Percentiles rank a stretch among this genome's conserved stretches.
Evolutionary conservation across 371 early-diverging fungal genomes (phyloP).

Genomic region (Syncephalis plumigaleata): DNA sequence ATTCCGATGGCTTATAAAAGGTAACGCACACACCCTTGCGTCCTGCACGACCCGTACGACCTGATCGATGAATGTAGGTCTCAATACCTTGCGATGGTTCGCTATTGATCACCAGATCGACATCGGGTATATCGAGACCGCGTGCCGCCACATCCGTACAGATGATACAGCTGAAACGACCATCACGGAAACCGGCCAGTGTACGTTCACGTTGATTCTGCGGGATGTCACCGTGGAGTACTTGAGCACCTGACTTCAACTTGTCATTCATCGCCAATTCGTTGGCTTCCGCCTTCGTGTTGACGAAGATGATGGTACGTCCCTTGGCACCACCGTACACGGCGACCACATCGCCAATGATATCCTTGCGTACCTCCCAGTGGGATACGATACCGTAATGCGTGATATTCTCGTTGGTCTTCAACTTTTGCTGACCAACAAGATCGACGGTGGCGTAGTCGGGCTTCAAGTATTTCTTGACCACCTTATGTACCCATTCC

Average conservation of each 20-base stretch:
- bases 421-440: slow-evolving; percentile 52
- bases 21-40: slow-evolving; percentile 80
- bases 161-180: slow-evolving; percentile 67
- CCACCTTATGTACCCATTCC: slow-evolving; percentile 65
- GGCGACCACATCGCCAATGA: slow-evolving; percentile 70
- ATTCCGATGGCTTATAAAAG: slow-evolving; percentile 74
- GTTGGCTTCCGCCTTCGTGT: slow-evolving; percentile 83
- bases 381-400: slow-evolving; percentile 69
- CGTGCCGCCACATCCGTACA: slow-evolving; percentile 93
- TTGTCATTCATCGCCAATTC: slow-evolving; percentile 66
- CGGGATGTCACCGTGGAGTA: slow-evolving; percentile 88
- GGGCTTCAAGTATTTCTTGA: slow-evolving; percentile 64
- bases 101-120: slow-evolving; percentile 93
- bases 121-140: slow-evolving; percentile 95
- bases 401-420: slow-evolving; percentile 58
- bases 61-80: slow-evolving; percentile 91
- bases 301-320: slow-evolving; percentile 82
- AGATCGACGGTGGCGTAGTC: slow-evolving; percentile 71
- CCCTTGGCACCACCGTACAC: slow-evolving; percentile 63
- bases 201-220: slow-evolving; percentile 77
- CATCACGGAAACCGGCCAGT: slow-evolving; percentile 76
- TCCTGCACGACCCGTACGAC: slow-evolving; percentile 97
- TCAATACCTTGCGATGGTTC: slow-evolving; percentile 90
- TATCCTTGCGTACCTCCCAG: slow-evolving; percentile 56
- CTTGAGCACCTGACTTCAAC: slow-evolving; percentile 61